Percentiles rank a stretch among this genome's conserved stretches.
phyloP scores from a whole-genome alignment of 176 grass and related monocot genomes.

The Eremochloa ophiuroides region DNA sequence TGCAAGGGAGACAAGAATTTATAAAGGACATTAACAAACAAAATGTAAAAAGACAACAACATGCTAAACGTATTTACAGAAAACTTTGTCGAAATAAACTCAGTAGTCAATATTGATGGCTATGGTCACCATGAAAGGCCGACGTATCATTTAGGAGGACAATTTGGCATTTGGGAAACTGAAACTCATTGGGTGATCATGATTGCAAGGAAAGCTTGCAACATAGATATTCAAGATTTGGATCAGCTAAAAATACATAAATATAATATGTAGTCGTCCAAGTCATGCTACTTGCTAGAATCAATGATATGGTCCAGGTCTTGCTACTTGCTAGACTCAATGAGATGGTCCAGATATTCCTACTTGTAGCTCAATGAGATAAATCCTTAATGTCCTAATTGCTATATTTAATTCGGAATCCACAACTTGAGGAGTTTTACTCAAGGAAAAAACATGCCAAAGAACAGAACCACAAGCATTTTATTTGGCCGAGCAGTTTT shows the following conservation, averaged over 20 bases:
- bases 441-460: constrained; percentile 11
- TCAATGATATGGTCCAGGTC: background rate
- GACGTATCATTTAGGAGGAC: background rate
- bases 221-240: background rate
- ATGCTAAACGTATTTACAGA: background rate
- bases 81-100: background rate
- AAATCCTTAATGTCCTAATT: background rate
- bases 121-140: background rate
- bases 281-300: background rate
- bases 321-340: constrained; percentile 1
- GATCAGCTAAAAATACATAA: background rate
- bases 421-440: background rate
- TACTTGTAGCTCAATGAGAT: background rate
- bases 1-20: background rate
- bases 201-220: background rate
- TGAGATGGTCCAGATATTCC: background rate
- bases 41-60: background rate
- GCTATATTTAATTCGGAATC: background rate
- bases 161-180: background rate
- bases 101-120: constrained; percentile 11
- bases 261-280: background rate
- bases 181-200: background rate
- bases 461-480: background rate
- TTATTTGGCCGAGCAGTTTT: too few relatives aligned
- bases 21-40: background rate